Evolutionary conservation across 805 yeast species (phyloP), one percentile per base, ranked within the genome.

Genomic region (Candida quercuum): DNA sequence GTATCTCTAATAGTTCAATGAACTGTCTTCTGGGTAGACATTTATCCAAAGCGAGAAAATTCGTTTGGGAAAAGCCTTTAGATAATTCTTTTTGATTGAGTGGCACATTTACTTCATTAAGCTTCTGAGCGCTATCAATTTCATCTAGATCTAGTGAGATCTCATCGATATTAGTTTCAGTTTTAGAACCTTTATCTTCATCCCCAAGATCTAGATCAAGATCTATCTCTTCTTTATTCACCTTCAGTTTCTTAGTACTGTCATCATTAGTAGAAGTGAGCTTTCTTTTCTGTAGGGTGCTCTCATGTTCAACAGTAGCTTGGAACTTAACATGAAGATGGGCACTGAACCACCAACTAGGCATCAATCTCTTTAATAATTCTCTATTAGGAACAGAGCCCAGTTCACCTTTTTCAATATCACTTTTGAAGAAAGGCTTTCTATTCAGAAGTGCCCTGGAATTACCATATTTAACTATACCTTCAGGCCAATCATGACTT

Each of bases 401-500:
- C 34, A 91, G 62, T 14, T 62, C 62, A 1, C 77, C 75, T 2
- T 61, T 61, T 3, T 67, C 60, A 2, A 88, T 71, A 57, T 91
- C 98, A 2, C 52, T 49, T 41, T 61, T 65, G 57, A 93, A 85
- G 51, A 70, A 83, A 0, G 83, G 86, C 56, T 93, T 93, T 11
- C 49, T 46, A 20, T 54, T 51, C 18, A 91, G 49, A 10, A 93
- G 61, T 18, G 48, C 40, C 0, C 57, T 45, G n/a, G 66, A 14
- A 49, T 84, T 58, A 0, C 97, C 98, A 56, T 72, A 61, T 5
- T 74, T 60, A 30, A 72, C 82, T 9, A 89, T 78, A 3, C 84
- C 86, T 28, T 69, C 78, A 0, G 99, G 99, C 99, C 99, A 93
- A 63, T 93, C 99, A 59, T 93, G 99, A 23, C 86, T 74, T 37